phyloP scores from a whole-genome alignment of 1,284 basidiomycete species.

The Phaffia rhodozyma region DNA sequence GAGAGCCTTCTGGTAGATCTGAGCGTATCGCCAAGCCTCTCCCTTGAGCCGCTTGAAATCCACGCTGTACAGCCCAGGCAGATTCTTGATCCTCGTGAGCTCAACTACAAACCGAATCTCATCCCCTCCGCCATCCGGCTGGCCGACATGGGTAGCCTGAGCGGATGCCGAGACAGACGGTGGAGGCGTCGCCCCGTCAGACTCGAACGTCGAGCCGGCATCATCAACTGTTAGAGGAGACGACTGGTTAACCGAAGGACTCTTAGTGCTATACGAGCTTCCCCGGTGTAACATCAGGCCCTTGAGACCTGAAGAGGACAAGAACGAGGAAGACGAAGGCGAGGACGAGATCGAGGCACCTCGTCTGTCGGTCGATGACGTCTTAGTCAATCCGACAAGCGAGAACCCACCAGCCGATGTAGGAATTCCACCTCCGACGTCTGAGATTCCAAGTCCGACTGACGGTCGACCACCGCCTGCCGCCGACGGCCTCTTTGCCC shows the following conservation, averaged over 20 bases:
- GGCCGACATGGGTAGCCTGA: conserved; percentile 1
- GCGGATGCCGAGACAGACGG: not conserved
- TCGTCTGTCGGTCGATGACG: conserved; percentile 71
- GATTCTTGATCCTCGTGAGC: conserved; percentile 70
- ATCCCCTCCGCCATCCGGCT: conserved; percentile 57
- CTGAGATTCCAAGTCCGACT: conserved; percentile 28
- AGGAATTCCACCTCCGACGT: conserved; percentile 15
- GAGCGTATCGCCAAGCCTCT: conserved; percentile 86
- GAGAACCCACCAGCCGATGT: conserved; percentile 54
- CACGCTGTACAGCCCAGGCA: conserved; percentile 75
- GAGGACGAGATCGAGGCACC: conserved; percentile 66
- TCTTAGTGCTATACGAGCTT: conserved; percentile 54
- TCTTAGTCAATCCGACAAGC: conserved; percentile 62
- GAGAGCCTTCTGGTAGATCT: conserved; percentile 56
- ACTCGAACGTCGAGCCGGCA: not conserved
- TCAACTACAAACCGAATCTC: conserved; percentile 90
- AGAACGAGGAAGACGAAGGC: conserved; percentile 41
- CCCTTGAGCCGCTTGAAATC: conserved; percentile 85
- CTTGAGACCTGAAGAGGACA: conserved; percentile 55
- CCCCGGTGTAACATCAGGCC: conserved; percentile 76
- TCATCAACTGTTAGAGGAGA: not conserved
- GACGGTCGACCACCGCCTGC: conserved; percentile 25
- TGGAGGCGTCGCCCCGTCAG: not conserved
- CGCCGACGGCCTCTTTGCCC: conserved; percentile 53
- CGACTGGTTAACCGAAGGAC: conserved; percentile 19